Evolutionary conservation across 129 eudicot genomes (phyloP).

Genomic region (Artemisia tridentata): DNA sequence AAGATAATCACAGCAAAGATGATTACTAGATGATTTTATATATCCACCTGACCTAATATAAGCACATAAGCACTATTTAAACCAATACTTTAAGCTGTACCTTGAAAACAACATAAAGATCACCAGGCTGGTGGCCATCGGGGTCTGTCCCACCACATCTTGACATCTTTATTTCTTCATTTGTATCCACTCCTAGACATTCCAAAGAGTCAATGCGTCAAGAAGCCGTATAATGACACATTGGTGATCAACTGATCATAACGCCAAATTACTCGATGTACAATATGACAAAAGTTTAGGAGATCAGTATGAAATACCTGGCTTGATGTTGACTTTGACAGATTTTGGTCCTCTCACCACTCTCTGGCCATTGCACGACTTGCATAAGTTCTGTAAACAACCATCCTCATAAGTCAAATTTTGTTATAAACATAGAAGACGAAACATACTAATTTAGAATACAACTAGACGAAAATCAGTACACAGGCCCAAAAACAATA

Average conservation of each 20-base stretch:
- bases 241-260: background rate
- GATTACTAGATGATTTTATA: background rate
- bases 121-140: constrained; percentile 81
- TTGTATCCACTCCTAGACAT: constrained; percentile 64
- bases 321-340: constrained; percentile 66
- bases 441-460: background rate
- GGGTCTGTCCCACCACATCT: constrained; percentile 95
- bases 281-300: background rate
- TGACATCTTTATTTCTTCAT: constrained; percentile 58
- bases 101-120: constrained; percentile 70
- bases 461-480: background rate
- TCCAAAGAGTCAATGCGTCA: background rate
- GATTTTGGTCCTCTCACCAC: constrained; percentile 64
- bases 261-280: background rate
- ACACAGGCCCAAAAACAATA: background rate
- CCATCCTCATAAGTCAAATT: constrained; percentile 19
- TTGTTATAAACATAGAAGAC: background rate
- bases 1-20: constrained; percentile 4
- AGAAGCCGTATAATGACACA: background rate
- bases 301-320: constrained; percentile 45
- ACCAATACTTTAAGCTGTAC: constrained; percentile 27
- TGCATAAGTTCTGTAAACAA: constrained; percentile 57
- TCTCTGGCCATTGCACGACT: constrained; percentile 65
- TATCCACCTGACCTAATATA: background rate
- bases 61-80: background rate